These are phyloP conservation scores for Flaveria linearis DNA, from an alignment of 129 eudicot species.

Conservation along the genomic window DNA sequence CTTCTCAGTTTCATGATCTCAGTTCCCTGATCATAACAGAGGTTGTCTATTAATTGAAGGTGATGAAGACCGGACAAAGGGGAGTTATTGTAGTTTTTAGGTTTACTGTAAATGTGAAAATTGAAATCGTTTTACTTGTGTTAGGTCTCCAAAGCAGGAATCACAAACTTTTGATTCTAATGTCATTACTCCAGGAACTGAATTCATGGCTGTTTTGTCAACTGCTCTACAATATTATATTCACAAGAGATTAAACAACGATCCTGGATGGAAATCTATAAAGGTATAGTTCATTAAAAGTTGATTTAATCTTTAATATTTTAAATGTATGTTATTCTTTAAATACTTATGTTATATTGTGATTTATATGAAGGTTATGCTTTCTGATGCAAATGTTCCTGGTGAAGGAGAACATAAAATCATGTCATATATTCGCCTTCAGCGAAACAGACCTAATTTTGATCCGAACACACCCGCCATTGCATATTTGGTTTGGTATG, in stretches of 20 bases:
- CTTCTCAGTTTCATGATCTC: too few relatives aligned
- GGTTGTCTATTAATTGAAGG: too few relatives aligned
- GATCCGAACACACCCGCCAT: conserved; percentile 99
- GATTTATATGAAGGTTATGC: conserved; percentile 62
- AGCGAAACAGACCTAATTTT: conserved; percentile 84
- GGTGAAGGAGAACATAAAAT: conserved; percentile 99
- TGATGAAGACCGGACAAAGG: too few relatives aligned
- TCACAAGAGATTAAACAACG: conserved; percentile 80
- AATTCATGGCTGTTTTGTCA: conserved; percentile 82
- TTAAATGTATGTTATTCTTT: neutral
- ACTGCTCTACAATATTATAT: conserved; percentile 82
- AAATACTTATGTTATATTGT: neutral
- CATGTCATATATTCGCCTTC: conserved; percentile 94
- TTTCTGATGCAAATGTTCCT: conserved; percentile 98
- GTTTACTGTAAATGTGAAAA: too few relatives aligned
- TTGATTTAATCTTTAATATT: neutral
- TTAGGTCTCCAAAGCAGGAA: conserved; percentile 76
- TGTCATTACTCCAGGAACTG: conserved; percentile 94
- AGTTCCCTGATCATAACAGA: too few relatives aligned
- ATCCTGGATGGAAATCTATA: conserved; percentile 88
- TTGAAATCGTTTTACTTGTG: too few relatives aligned
- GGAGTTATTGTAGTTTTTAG: too few relatives aligned
- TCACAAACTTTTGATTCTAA: conserved; percentile 95
- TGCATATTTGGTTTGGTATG: too few relatives aligned
- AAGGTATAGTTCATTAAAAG: conserved; percentile 54